These are phyloP conservation scores for Taiwanofungus camphoratus DNA, from an alignment of 1,284 basidiomycete species.

Conservation along the genomic window DNA sequence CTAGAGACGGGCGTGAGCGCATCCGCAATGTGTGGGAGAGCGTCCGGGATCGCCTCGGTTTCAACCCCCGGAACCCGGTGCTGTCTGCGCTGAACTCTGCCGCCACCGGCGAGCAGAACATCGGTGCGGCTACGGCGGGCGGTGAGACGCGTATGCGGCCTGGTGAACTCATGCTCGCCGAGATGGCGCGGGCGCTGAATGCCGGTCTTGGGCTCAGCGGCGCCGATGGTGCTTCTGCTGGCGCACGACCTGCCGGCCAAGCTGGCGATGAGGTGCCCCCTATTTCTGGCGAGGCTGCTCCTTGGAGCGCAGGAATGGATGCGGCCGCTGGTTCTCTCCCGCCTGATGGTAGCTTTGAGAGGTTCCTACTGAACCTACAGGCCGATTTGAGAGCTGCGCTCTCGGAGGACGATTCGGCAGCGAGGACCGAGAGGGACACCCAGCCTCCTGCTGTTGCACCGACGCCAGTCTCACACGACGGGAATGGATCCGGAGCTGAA, in stretches of 20 bases:
- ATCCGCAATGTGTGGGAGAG: slow-evolving; percentile 57
- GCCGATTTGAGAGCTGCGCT: slow-evolving; percentile 58
- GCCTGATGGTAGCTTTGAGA: slow-evolving; percentile 67
- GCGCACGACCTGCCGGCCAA: background rate
- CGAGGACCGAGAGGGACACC: background rate
- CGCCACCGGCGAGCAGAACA: slow-evolving; percentile 1
- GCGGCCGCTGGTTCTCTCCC: slow-evolving; percentile 28
- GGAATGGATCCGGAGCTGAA: background rate
- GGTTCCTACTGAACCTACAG: slow-evolving; percentile 70
- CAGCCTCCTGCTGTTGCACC: slow-evolving; percentile 14
- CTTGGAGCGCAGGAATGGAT: background rate
- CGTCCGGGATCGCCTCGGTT: slow-evolving; percentile 58
- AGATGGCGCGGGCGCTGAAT: slow-evolving; percentile 74
- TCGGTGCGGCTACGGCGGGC: slow-evolving; percentile 2
- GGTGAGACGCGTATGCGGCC: slow-evolving; percentile 21
- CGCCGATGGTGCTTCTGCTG: slow-evolving; percentile 10
- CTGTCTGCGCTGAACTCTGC: background rate
- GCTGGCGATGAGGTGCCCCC: slow-evolving; percentile 2
- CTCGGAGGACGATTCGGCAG: slow-evolving; percentile 25
- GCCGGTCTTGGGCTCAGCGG: slow-evolving; percentile 51
- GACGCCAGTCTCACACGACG: background rate
- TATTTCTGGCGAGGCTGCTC: background rate
- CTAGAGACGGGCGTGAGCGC: slow-evolving; percentile 31
- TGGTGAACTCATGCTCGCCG: slow-evolving; percentile 57
- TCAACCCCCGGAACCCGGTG: slow-evolving; percentile 22